Evolutionary conservation across 2,329 filamentous ascomycete species (phyloP), one percentile per base, ranked within the genome.

Genomic region (Colletotrichum filicis): DNA sequence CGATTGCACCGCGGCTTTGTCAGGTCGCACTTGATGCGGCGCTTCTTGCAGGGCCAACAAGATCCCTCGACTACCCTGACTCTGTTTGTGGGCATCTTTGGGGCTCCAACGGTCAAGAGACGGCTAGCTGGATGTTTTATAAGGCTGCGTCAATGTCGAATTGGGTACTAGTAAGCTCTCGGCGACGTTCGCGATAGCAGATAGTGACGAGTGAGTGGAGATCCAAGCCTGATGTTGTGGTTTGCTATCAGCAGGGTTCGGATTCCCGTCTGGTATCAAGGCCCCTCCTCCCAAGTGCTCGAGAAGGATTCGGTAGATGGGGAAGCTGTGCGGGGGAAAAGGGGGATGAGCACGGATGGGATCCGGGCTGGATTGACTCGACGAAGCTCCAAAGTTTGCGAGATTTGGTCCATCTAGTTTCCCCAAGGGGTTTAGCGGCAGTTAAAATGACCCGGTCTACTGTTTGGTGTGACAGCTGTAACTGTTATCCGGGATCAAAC

Each of bases 11-110:
- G 73, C 4, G 82, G 82, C 32, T 77, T 78, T 52, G 74, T 76
- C 75, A 83, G 81, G 66, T 83, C 82, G 62, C 73, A 75, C 74
- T 83, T 83, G 76, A 83, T 79, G 72, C 80, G 81, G 30, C 82
- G 78, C 49, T 74, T 68, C 65, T 78, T 78, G 74, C 73, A 76
- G 12, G 81, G 79, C 84, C 83, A 85, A 74, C 84, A 85, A 9
- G 84, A 85, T 8, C 84, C 84, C 71, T 71, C 68, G 9, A 67
- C 68, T 22, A 71, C 49, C 19, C 68, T 60, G 35, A 61, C 24
- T 65, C 68, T 56, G 35, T 32, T 66, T 19, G 68, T 49, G 24
- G 53, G 61, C 68, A 70, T 70, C 5, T 26, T 55, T 24, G 24
- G 22, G 52, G 9, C 28, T 32, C 26, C 16, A 19, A 24, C 14